A percentile compares a stretch with the other conserved stretches of the same genome.
These are phyloP conservation scores for Umbilicaria muhlenbergii DNA, from an alignment of 495 filamentous ascomycete genomes.

Conservation along the genomic window DNA sequence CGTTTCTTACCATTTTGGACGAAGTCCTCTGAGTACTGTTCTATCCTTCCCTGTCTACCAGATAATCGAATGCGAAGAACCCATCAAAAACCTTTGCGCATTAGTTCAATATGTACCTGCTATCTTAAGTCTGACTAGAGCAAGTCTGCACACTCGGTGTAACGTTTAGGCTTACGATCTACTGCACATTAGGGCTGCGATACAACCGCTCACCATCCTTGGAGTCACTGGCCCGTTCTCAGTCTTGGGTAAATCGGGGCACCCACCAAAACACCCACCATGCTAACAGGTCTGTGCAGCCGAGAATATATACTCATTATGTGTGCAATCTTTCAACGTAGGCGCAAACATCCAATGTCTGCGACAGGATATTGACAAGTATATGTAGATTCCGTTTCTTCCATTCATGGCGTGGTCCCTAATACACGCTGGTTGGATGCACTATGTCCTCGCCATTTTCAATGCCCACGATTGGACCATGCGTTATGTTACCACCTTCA, in stretches of 20 bases:
- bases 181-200: slow-evolving; percentile 28
- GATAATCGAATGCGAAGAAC: not conserved
- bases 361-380: not conserved
- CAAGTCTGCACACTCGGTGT: too few species aligned
- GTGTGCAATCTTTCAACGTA: slow-evolving; percentile 40
- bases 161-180: not conserved
- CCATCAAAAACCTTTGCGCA: too few species aligned
- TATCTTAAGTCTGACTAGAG: too few species aligned
- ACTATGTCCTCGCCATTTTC: slow-evolving; percentile 51
- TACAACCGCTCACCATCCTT: slow-evolving; percentile 56
- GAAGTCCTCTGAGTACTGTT: not conserved
- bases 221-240: slow-evolving; percentile 64
- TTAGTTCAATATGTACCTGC: too few species aligned
- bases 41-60: not conserved
- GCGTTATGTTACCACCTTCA: slow-evolving; percentile 60
- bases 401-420: slow-evolving; percentile 63
- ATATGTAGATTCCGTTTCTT: slow-evolving; percentile 41
- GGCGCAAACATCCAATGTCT: not conserved
- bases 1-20: not conserved
- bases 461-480: slow-evolving; percentile 69
- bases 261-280: too few species aligned
- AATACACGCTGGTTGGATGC: slow-evolving; percentile 57
- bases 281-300: slow-evolving; percentile 13
- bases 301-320: slow-evolving; percentile 52
- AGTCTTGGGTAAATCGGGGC: slow-evolving; percentile 23